These are phyloP conservation scores for Terfezia claveryi DNA, from an alignment of 495 filamentous ascomycete genomes.

Conservation along the genomic window DNA sequence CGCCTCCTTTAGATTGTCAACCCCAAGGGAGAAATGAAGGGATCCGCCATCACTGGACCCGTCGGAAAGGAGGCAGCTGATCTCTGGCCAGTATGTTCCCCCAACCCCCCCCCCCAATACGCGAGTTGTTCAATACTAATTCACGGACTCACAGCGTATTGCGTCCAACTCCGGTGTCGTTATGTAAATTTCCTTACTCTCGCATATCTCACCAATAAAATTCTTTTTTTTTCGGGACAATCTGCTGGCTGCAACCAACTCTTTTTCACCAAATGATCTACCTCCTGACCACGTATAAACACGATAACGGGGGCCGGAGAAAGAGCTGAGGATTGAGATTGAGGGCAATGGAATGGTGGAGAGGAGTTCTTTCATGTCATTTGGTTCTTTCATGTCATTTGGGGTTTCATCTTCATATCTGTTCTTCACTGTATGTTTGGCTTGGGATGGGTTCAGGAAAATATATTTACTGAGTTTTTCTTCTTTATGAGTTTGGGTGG, in stretches of 20 bases:
- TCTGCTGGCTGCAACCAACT: not conserved
- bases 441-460: not conserved
- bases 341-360: no score
- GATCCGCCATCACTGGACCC: slow-evolving; percentile 93
- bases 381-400: not conserved
- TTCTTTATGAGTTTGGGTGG: no score
- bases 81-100: slow-evolving; percentile 75
- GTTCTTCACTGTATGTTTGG: not conserved
- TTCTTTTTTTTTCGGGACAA: not conserved
- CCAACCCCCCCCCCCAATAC: not conserved
- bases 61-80: slow-evolving; percentile 99
- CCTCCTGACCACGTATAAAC: no score
- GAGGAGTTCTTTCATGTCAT: not conserved
- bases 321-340: no score
- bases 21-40: slow-evolving; percentile 99
- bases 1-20: slow-evolving; percentile 65
- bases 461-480: not conserved
- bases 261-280: no score
- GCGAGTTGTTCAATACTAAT: not conserved
- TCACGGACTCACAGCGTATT: slow-evolving; percentile 47
- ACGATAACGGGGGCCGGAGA: no score
- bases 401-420: not conserved
- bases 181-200: slow-evolving; percentile 48
- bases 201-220: not conserved
- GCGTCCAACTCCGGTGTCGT: slow-evolving; percentile 99